Percentiles rank a stretch among this genome's conserved stretches.
Conservation (phyloP, 805 yeast species). For the Candida insectorum region DNA sequence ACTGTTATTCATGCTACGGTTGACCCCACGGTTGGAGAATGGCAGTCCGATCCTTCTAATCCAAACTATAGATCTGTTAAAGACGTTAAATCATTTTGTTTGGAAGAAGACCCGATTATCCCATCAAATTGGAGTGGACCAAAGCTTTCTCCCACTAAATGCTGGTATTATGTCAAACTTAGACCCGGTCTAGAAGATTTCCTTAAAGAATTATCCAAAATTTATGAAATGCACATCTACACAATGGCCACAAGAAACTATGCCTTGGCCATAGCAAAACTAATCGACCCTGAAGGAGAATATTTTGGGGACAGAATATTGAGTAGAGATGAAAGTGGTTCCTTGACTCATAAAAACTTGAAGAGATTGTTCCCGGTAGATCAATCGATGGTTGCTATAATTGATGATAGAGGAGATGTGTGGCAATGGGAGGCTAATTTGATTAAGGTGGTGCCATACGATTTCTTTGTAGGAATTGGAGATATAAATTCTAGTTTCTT, state of each 20-base stretch:
- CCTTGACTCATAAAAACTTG: conserved; percentile 82
- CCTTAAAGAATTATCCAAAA: conserved; percentile 55
- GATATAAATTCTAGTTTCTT: conserved; percentile 91
- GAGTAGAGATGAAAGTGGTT: conserved; percentile 93
- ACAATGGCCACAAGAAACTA: conserved; percentile 98
- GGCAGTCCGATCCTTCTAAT: conserved; percentile 83
- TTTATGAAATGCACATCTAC: conserved; percentile 89
- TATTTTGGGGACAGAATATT: conserved; percentile 89
- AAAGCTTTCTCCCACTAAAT: conserved; percentile 52
- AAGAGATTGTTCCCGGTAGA: conserved; percentile 91
- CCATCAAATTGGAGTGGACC: conserved; percentile 63
- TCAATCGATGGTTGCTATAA: conserved; percentile 92
- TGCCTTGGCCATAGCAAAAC: conserved; percentile 83
- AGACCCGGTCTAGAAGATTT: conserved; percentile 85
- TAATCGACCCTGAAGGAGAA: conserved; percentile 85
- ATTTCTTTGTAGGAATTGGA: conserved; percentile 94
- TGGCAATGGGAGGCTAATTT: conserved; percentile 97
- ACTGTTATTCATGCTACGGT: conserved; percentile 97
- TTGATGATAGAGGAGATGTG: conserved; percentile 97
- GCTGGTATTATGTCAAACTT: conserved; percentile 90
- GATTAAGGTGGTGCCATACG: conserved; percentile 91
- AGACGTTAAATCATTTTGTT: conserved; percentile 73
- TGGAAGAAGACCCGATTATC: conserved; percentile 69
- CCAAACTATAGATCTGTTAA: conserved; percentile 83
- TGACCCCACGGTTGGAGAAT: conserved; percentile 94